These are phyloP conservation scores for Escallonia rubra DNA, from an alignment of 129 eudicot genomes.

Conservation along the genomic window DNA sequence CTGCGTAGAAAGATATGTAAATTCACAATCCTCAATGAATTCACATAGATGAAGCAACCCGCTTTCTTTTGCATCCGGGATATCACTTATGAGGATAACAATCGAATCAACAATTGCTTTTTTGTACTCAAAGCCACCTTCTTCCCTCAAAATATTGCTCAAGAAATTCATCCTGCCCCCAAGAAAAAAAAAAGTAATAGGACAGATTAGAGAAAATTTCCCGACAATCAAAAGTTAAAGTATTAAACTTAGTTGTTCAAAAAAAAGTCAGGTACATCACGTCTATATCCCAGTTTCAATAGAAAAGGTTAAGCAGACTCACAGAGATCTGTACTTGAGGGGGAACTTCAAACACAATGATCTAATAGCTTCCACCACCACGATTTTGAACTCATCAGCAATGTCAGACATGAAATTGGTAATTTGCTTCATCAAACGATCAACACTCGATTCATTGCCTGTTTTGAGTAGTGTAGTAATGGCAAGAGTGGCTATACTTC, in stretches of 20 bases:
- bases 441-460: slow-evolving; percentile 97
- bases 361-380: slow-evolving; percentile 96
- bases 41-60: slow-evolving; percentile 97
- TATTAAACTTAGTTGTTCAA: neutral
- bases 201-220: slow-evolving; percentile 6
- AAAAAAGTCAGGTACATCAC: slow-evolving; percentile 1
- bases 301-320: slow-evolving; percentile 20
- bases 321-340: slow-evolving; percentile 90
- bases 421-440: slow-evolving; percentile 95
- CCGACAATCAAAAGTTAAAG: neutral
- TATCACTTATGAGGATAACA: slow-evolving; percentile 82
- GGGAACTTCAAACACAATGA: slow-evolving; percentile 94
- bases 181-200: neutral
- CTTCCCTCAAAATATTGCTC: slow-evolving; percentile 90
- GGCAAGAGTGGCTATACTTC: slow-evolving; percentile 99
- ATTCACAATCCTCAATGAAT: slow-evolving; percentile 98
- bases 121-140: slow-evolving; percentile 94
- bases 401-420: slow-evolving; percentile 97
- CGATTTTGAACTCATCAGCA: slow-evolving; percentile 97
- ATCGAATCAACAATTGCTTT: slow-evolving; percentile 96
- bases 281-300: slow-evolving; percentile 1
- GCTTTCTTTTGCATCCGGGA: slow-evolving; percentile 96
- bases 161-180: slow-evolving; percentile 74
- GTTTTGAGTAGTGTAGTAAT: slow-evolving; percentile 91
- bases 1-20: slow-evolving; percentile 96